Evolutionary conservation across 495 filamentous ascomycete species (phyloP), one percentile per base, ranked within the genome.

Genomic region (Clavariopsis aquatica): DNA sequence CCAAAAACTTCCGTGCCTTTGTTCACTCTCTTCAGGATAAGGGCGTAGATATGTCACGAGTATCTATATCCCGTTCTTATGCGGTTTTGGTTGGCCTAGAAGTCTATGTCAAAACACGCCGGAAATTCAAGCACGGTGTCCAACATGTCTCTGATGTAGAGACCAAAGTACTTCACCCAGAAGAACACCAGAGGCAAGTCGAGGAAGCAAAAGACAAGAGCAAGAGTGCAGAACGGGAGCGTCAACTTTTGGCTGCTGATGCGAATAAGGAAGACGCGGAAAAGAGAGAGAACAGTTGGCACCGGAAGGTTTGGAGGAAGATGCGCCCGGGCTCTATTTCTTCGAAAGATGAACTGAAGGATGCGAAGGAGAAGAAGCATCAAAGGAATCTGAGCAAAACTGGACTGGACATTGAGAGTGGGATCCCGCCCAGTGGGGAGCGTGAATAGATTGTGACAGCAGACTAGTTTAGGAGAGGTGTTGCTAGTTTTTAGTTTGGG

Each of bases 81-180:
- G 88, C 90, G 0, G 85, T 94, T 1, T 78, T 96, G 0, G 83
- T 91, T 0, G 93, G 93, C 0, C 82, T 96, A 10, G 91, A 96
- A 75, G 83, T 85, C 19, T 97, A 94, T 64, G 76, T 85, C 38
- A 78, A 79, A 27, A 79, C 84, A 0, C 84, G 84, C 61, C 80
- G 78, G 52, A 88, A 87, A 70, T 76, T 85, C 0, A 85, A 84
- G 59, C 74, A 78, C 3, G 66, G 52, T 47, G 34, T 69, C 1
- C 24, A 69, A 34, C 69, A 70, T 34, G 57, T 69, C 6, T 53
- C 56, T 31, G 52, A 73, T 34, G 59, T 72, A 5, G 69, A 75
- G 23, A 69, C 71, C 34, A 75, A 73, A 51, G 60, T 82, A 6
- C 53, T 82, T 9, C 72, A 78, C 51, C 79, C 79, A 1, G 78